Evolutionary conservation across 805 yeast genomes (phyloP).

Genomic region (Saccharomycopsis schoenii): DNA sequence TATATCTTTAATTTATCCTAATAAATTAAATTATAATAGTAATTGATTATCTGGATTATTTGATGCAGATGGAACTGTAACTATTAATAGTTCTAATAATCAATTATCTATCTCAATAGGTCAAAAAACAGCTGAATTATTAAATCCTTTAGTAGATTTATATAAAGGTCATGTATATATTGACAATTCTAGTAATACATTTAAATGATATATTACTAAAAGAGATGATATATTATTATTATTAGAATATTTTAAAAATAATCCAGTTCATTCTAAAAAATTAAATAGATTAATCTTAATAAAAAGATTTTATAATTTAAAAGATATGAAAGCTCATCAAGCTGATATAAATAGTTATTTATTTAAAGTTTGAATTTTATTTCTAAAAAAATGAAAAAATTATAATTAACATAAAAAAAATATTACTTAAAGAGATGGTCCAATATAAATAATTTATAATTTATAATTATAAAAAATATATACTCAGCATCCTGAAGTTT

Average conservation of each 20-base stretch:
- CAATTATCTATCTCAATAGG: slow-evolving; percentile 2
- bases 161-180: slow-evolving; percentile 4
- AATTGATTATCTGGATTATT: slow-evolving; percentile 6
- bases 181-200: neutral
- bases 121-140: slow-evolving; percentile 5
- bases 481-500: neutral
- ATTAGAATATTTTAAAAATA: slow-evolving; percentile 1
- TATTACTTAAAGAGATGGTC: neutral
- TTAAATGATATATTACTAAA: slow-evolving; percentile 1
- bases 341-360: neutral
- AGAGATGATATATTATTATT: slow-evolving; percentile 4
- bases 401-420: neutral
- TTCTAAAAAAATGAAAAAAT: neutral
- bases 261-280: neutral
- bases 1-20: neutral
- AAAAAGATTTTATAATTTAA: neutral
- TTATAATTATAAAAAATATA: no score
- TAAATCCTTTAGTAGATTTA: slow-evolving; percentile 6
- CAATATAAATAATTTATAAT: neutral
- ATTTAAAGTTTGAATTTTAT: neutral
- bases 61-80: slow-evolving; percentile 2
- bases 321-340: neutral
- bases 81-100: neutral
- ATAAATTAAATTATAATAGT: neutral
- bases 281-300: slow-evolving; percentile 1